Evolutionary conservation across 1,139 yeast species (phyloP), one percentile per base, ranked within the genome.

Genomic region (Diutina pseudorugosa): DNA sequence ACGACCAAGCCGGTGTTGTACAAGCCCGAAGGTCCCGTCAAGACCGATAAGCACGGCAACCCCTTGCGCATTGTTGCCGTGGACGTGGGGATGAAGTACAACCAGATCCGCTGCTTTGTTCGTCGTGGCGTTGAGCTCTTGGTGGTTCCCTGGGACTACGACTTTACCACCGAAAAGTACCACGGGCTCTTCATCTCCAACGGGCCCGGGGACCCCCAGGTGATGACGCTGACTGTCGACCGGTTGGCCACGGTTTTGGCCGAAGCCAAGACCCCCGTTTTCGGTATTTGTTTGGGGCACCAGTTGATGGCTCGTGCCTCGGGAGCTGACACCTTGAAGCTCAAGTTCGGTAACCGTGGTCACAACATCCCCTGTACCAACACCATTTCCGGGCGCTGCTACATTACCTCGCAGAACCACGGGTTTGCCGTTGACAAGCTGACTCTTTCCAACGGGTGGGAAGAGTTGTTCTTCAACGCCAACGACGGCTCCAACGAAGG

Each of bases 201-300:
- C 70, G 99, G 99, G 75, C 99, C 99, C 47, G 99, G 99, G 79
- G 98, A 94, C 72, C 99, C 99, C 55, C 80, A 95, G 49, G 88
- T 86, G 55, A 77, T 94, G 82, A 67, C 80, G 54, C 74, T 72
- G 23, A 80, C 87, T 54, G 86, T 84, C 50, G 75, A 71, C 43
- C 81, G 79, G 59, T 72, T 93, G 62, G 62, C 76, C 52, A 68
- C 65, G 51, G 87, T 80, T 45, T 68, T 93, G 54, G 67, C 71
- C 48, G 80, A 76, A 52, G 81, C 79, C 51, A 83, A 82, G 67
- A 80, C 89, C 48, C 95, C 95, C 53, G 78, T 91, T 54, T 93
- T 93, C 63, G 98, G 98, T 81, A 94, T 94, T 66, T 94, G 99
- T 82, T 77, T 93, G 62, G 99, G 99, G 70, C 99, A 94, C 72